Evolutionary conservation across 1,139 yeast species (phyloP), one percentile per base, ranked within the genome.

Genomic region (Ogataea hybrid): DNA sequence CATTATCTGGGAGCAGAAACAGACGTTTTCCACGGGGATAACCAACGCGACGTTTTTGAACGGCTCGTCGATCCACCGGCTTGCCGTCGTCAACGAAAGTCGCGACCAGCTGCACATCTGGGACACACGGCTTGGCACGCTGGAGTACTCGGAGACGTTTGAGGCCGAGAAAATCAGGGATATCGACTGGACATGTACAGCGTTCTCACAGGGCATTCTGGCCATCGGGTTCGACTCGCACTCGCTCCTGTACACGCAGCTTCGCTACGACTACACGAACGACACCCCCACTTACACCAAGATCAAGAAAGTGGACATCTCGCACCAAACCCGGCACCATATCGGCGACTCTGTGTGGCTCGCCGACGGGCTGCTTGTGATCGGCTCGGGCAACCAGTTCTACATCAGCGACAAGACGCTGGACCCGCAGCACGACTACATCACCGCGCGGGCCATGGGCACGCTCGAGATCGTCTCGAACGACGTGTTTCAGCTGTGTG

Each of bases 341-440:
- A 88, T 90, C 49, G 96, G 96, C 5, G 97, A 90, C 59, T 84
- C 94, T 28, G 71, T 85, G 8, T 90, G 97, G 97, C 67, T 90
- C 45, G 73, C 76, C 42, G 79, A 82, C 52, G 96, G 95, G 1
- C 75, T 80, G 25, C 71, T 89, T 48, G 90, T 87, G 1, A 78
- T 87, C 44, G 97, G 94, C 5, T 74, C 94, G 16, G 97, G 97
- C 1, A 90, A 90, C 59, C 97, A 89, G 59, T 73, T 90, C 38
- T 88, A 85, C 55, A 74, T 89, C 39, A 87, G 85, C 48, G 95
- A 88, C 57, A 81, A 84, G 53, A 71, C 73, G 43, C 67, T 87
- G 42, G 81, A 87, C 64, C 64, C 74, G 15, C 71, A 73, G 1
- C 67, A 67, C 36, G 83, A 78, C 54, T 64, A 64, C 18, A 65